Conservation (phyloP, 2,329 filamentous ascomycete genomes). For the Fusarium setosum region DNA sequence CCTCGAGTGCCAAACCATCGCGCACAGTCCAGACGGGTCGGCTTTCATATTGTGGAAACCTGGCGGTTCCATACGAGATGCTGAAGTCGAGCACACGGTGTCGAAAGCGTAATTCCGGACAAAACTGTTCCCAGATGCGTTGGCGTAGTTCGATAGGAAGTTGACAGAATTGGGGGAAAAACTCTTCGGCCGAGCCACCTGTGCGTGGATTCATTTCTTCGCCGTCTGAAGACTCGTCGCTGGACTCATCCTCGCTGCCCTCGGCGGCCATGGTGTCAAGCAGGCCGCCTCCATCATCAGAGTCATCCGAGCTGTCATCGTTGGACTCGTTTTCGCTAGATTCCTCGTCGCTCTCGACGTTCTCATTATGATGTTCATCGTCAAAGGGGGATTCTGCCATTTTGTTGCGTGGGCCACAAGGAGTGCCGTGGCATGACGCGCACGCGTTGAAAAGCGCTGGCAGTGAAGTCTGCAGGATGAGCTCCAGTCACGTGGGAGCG, state of each 20-base stretch:
- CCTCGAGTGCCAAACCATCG: conserved; percentile 38
- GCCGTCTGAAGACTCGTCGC: conserved; percentile 11
- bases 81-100: conserved; percentile 46
- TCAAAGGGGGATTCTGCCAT: conserved; percentile 23
- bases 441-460: conserved; percentile 8
- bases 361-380: conserved; percentile 3
- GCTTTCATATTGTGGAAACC: conserved; percentile 5
- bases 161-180: conserved; percentile 43
- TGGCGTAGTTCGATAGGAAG: conserved; percentile 47
- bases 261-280: conserved; percentile 41
- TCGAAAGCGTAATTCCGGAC: conserved; percentile 42
- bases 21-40: conserved; percentile 26
- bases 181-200: background rate
- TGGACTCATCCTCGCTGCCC: conserved; percentile 34
- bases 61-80: conserved; percentile 22
- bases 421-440: conserved; percentile 3
- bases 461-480: background rate
- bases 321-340: background rate
- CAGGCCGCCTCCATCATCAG: conserved; percentile 36
- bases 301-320: conserved; percentile 30
- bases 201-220: background rate
- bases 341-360: conserved; percentile 9
- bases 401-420: background rate
- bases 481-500: conserved; percentile 17
- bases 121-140: conserved; percentile 47